Evolutionary conservation across 129 eudicot genomes (phyloP).

Genomic region (Erigeron canadensis): DNA sequence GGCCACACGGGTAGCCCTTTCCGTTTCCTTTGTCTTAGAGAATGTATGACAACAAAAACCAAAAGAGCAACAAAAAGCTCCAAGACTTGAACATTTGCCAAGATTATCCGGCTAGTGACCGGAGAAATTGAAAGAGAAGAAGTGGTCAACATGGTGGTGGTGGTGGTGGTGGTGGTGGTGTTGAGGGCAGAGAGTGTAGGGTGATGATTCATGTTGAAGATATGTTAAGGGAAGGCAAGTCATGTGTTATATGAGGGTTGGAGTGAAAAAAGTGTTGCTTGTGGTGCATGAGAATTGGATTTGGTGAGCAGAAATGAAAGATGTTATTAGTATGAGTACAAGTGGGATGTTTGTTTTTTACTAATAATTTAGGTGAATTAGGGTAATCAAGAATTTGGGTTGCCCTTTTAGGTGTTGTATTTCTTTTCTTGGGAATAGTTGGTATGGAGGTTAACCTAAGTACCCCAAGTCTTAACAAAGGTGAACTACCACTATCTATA

Average conservation of each 20-base stretch:
- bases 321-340: conserved; percentile 22
- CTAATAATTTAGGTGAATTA: conserved; percentile 29
- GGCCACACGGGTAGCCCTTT: conserved; percentile 89
- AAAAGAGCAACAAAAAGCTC: conserved; percentile 60
- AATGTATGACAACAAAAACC: conserved; percentile 57
- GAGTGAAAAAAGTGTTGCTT: conserved; percentile 29
- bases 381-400: conserved; percentile 26
- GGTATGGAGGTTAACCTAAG: conserved; percentile 47
- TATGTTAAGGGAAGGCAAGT: conserved; percentile 34
- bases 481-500: conserved; percentile 23
- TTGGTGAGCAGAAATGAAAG: conserved; percentile 71
- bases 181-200: conserved; percentile 32
- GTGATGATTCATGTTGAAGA: conserved; percentile 29
- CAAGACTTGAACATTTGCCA: conserved; percentile 47
- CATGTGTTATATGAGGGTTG: conserved; percentile 47
- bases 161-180: conserved; percentile 17
- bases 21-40: conserved; percentile 51
- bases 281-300: conserved; percentile 56
- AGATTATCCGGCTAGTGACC: conserved; percentile 22
- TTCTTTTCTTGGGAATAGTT: conserved; percentile 15
- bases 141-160: conserved; percentile 20
- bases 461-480: conserved; percentile 28
- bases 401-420: neutral
- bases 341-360: conserved; percentile 10
- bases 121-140: conserved; percentile 23